Conservation (phyloP, 331 rosid genomes). For the Dryas integrifolia region DNA sequence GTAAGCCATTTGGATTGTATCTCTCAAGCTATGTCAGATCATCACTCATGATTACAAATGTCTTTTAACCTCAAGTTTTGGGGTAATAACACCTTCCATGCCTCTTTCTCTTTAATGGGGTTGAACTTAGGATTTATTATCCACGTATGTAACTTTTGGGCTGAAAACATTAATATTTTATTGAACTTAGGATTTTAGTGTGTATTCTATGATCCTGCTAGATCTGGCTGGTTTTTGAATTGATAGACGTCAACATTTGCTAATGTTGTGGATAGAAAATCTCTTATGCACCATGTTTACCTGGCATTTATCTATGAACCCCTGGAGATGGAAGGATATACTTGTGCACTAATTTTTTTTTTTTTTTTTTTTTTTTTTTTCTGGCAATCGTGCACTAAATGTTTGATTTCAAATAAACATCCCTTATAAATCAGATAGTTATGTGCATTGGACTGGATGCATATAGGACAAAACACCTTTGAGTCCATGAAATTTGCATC, state of each 20-base stretch:
- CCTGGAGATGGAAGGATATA: not conserved
- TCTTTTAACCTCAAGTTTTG: not conserved
- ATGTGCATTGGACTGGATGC: not conserved
- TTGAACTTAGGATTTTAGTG: no score
- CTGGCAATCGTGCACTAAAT: not conserved
- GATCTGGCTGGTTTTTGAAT: not conserved
- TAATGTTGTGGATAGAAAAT: not conserved
- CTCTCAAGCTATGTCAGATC: constrained; percentile 5
- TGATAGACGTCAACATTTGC: not conserved
- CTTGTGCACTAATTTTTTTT: not conserved
- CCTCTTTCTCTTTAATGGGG: constrained; percentile 6
- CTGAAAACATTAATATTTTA: not conserved
- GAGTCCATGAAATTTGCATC: not conserved
- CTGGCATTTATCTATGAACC: no score
- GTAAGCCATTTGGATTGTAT: constrained; percentile 43
- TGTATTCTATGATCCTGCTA: not conserved
- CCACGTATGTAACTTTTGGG: not conserved
- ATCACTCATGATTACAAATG: not conserved
- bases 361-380: no score
- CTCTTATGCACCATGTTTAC: no score
- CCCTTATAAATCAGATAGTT: not conserved
- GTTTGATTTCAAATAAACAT: not conserved
- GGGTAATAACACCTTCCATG: not conserved
- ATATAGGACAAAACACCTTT: not conserved
- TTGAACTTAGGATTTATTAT: not conserved